A percentile compares a stretch with the other conserved stretches of the same genome.
These are phyloP conservation scores for Mycena sanguinolenta DNA, from an alignment of 768 basidiomycete species.

Conservation along the genomic window DNA sequence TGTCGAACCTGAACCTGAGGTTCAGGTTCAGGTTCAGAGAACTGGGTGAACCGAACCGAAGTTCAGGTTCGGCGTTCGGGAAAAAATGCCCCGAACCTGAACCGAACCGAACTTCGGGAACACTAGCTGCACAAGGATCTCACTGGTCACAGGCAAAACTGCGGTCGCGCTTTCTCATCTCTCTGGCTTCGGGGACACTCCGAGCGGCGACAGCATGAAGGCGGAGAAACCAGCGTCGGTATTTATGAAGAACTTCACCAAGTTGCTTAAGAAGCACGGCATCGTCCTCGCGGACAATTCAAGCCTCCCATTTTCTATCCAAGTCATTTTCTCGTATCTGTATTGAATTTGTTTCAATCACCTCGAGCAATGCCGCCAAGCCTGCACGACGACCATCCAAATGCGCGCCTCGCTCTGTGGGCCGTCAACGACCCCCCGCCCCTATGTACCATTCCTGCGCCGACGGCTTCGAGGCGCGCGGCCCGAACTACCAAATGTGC, in stretches of 20 bases:
- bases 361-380: conserved; percentile 77
- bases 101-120: too few relatives aligned
- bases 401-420: conserved; percentile 89
- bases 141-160: conserved; percentile 82
- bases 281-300: conserved; percentile 96
- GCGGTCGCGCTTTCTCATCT: conserved; percentile 82
- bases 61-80: too few relatives aligned
- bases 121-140: too few relatives aligned
- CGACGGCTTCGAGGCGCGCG: conserved; percentile 80
- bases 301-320: conserved; percentile 38
- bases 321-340: conserved; percentile 26
- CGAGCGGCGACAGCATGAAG: conserved; percentile 91
- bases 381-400: conserved; percentile 74
- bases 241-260: conserved; percentile 81
- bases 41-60: too few relatives aligned
- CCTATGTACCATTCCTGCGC: conserved; percentile 82
- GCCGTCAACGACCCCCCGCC: conserved; percentile 64
- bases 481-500: conserved; percentile 88
- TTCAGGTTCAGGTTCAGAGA: too few relatives aligned
- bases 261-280: conserved; percentile 70
- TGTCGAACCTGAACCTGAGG: too few relatives aligned
- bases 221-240: conserved; percentile 77
- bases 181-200: conserved; percentile 91
- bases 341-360: conserved; percentile 67
- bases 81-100: too few relatives aligned